Conservation (phyloP, 2,329 filamentous ascomycete species). For the Thielaviopsis euricoi region DNA sequence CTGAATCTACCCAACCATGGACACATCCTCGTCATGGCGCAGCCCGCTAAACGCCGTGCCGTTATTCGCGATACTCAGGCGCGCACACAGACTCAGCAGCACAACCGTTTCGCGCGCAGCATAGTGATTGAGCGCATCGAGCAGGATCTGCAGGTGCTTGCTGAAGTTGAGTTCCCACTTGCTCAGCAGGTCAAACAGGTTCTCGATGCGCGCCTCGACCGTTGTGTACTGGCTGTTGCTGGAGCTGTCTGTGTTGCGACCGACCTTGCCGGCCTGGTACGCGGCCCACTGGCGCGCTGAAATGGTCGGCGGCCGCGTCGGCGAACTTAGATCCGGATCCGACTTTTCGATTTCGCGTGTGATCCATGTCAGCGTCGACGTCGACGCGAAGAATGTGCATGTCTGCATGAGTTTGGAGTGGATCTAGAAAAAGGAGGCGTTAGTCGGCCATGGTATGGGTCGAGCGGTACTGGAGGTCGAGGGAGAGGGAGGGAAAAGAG, state of each 20-base stretch:
- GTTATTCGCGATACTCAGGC: conserved; percentile 67
- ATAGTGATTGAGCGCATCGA: conserved; percentile 92
- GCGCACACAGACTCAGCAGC: conserved; percentile 69
- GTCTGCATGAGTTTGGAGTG: conserved; percentile 95
- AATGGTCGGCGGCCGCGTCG: conserved; percentile 40
- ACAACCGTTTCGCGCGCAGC: conserved; percentile 95
- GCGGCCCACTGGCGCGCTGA: conserved; percentile 43
- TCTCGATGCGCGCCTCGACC: conserved; percentile 42
- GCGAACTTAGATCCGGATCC: conserved; percentile 57
- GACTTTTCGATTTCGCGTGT: conserved; percentile 69
- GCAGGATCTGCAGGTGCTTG: conserved; percentile 77
- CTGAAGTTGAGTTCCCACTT: conserved; percentile 93
- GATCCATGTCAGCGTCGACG: conserved; percentile 61
- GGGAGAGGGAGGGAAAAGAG: neutral
- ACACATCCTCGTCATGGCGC: conserved; percentile 33
- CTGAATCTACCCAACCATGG: conserved; percentile 1
- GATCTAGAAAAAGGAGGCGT: conserved; percentile 41
- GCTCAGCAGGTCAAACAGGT: conserved; percentile 71
- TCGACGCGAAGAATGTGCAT: conserved; percentile 76
- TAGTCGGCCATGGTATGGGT: conserved; percentile 9
- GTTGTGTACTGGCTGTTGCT: conserved; percentile 21
- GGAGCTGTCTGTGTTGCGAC: conserved; percentile 22
- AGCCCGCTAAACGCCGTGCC: conserved; percentile 49
- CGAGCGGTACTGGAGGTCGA: neutral
- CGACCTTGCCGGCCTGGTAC: conserved; percentile 33